These are phyloP conservation scores for Kwoniella dendrophila DNA, from an alignment of 768 basidiomycete genomes.

Conservation along the genomic window DNA sequence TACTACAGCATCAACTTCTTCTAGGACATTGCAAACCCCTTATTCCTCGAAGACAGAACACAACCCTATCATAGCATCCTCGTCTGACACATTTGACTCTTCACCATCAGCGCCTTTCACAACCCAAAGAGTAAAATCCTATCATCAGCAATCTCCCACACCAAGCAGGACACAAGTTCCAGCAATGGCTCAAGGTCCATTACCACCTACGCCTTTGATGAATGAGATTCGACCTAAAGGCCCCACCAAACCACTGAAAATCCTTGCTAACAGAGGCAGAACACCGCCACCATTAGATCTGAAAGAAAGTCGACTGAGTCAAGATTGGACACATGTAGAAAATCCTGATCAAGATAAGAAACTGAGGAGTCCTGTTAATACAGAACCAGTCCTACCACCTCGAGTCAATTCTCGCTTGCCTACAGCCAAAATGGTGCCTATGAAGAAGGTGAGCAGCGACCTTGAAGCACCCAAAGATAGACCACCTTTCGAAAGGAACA, in stretches of 20 bases:
- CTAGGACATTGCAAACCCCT: slow-evolving; percentile 44
- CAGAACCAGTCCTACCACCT: slow-evolving; percentile 12
- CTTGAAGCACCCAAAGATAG: slow-evolving; percentile 23
- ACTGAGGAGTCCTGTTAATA: background rate
- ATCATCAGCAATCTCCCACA: slow-evolving; percentile 17
- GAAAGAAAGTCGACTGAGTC: slow-evolving; percentile 38
- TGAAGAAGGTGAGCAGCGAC: slow-evolving; percentile 26
- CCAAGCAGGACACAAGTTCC: slow-evolving; percentile 23
- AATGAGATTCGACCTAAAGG: background rate
- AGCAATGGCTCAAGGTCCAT: slow-evolving; percentile 19
- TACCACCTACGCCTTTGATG: slow-evolving; percentile 20
- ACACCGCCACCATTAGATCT: slow-evolving; percentile 17
- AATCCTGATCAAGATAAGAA: slow-evolving; percentile 1
- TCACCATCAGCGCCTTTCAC: slow-evolving; percentile 10
- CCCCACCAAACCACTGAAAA: slow-evolving; percentile 7
- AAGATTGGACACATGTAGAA: slow-evolving; percentile 42
- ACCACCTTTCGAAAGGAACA: slow-evolving; percentile 38
- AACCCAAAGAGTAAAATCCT: slow-evolving; percentile 13
- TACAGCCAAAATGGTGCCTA: slow-evolving; percentile 33
- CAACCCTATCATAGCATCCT: slow-evolving; percentile 24
- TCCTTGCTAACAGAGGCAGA: background rate
- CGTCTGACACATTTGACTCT: slow-evolving; percentile 27
- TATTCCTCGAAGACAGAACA: slow-evolving; percentile 27
- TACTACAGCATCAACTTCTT: slow-evolving; percentile 42
- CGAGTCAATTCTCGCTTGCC: slow-evolving; percentile 9